These are phyloP conservation scores for Termitomyces sp. DNA, from an alignment of 768 basidiomycete genomes.

Conservation along the genomic window DNA sequence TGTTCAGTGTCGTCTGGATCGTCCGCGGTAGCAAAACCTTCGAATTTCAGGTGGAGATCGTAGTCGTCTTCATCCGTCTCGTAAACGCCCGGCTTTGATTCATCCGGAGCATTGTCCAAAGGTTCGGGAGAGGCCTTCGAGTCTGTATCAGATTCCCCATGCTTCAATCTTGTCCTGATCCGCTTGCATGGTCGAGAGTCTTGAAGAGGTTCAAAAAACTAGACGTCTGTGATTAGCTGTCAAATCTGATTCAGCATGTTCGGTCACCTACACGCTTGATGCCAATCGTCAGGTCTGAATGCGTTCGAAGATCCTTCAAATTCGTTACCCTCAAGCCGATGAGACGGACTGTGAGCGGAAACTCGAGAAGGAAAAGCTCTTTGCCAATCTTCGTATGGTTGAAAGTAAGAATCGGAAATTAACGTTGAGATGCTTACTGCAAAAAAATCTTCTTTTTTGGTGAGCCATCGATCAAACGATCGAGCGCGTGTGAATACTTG, in stretches of 20 bases:
- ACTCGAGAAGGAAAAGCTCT: conserved; percentile 73
- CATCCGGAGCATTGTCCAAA: conserved; percentile 18
- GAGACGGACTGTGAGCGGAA: conserved; percentile 74
- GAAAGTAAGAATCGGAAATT: background rate
- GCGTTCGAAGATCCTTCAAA: conserved; percentile 70
- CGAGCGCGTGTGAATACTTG: conserved; percentile 79
- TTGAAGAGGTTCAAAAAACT: conserved; percentile 55
- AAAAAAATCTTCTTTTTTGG: conserved; percentile 72
- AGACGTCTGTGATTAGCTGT: background rate
- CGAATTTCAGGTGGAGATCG: conserved; percentile 14
- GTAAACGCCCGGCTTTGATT: conserved; percentile 49
- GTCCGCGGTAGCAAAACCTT: conserved; percentile 17
- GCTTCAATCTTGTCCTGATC: conserved; percentile 27
- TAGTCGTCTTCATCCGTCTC: conserved; percentile 42
- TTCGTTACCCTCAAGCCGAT: conserved; percentile 89
- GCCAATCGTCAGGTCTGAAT: conserved; percentile 36
- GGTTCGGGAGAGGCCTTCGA: conserved; percentile 8
- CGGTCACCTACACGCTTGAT: conserved; percentile 62
- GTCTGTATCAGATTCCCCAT: conserved; percentile 14
- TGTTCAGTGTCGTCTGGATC: conserved; percentile 2
- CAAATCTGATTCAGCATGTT: background rate
- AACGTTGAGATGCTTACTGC: conserved; percentile 39
- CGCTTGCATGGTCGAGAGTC: conserved; percentile 33
- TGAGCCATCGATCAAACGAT: conserved; percentile 73
- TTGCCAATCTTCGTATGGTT: conserved; percentile 56